Conservation (phyloP, 345 rosid genomes). For the Brassica juncea region DNA sequence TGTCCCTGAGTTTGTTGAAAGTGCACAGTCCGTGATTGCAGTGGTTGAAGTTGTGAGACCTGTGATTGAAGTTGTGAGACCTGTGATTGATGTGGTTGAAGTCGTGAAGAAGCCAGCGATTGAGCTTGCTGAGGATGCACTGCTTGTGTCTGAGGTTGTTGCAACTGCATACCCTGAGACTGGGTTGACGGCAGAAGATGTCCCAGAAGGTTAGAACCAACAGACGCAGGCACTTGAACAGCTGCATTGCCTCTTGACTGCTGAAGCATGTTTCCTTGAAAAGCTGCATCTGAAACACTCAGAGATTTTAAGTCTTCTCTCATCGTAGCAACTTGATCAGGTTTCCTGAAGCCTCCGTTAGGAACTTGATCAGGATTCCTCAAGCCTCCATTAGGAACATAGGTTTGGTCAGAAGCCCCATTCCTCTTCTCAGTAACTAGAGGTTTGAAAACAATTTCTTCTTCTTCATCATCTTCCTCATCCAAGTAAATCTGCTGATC, state of each 20-base stretch:
- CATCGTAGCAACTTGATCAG: constrained; percentile 43
- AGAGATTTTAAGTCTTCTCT: constrained; percentile 48
- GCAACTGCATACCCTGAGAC: neutral
- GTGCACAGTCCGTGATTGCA: constrained; percentile 47
- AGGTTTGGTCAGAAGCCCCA: constrained; percentile 46
- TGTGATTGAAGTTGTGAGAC: constrained; percentile 27
- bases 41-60: constrained; percentile 24
- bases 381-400: constrained; percentile 49
- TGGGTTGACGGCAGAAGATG: neutral
- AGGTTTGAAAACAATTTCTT: neutral
- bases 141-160: neutral
- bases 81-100: constrained; percentile 37
- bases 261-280: neutral
- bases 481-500: constrained; percentile 48
- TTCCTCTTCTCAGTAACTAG: constrained; percentile 48
- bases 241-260: neutral
- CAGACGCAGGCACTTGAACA: neutral
- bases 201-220: neutral
- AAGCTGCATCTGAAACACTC: constrained; percentile 43
- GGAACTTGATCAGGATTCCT: constrained; percentile 30
- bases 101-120: neutral
- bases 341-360: neutral
- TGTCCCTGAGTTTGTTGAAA: constrained; percentile 42
- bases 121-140: neutral
- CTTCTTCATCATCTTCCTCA: constrained; percentile 83